Evolutionary conservation across 306 rosid genomes (phyloP).

Genomic region (Carpinus fangiana): DNA sequence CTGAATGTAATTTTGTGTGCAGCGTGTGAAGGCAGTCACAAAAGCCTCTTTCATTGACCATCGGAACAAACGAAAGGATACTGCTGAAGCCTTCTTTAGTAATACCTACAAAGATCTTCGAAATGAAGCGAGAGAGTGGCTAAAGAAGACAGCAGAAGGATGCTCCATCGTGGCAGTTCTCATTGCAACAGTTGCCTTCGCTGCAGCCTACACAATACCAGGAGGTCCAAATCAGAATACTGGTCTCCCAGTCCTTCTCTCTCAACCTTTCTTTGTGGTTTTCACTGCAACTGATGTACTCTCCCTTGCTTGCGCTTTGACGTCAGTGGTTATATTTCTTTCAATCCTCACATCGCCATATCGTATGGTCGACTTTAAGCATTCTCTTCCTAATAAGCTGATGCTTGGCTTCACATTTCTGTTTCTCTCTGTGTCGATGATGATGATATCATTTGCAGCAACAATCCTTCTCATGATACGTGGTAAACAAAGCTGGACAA

Average conservation of each 20-base stretch:
- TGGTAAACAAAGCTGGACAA: background rate
- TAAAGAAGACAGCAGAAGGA: background rate
- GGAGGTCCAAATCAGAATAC: background rate
- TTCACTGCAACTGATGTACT: background rate
- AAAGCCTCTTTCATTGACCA: background rate
- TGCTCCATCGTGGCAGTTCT: constrained; percentile 2
- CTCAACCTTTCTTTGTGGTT: constrained; percentile 1
- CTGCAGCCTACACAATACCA: constrained; percentile 3
- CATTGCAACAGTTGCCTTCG: background rate
- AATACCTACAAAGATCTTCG: background rate
- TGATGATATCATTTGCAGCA: background rate
- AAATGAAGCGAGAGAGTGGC: background rate
- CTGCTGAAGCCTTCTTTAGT: background rate
- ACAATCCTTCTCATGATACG: background rate
- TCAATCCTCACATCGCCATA: background rate
- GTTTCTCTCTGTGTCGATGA: background rate
- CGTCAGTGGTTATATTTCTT: constrained; percentile 2
- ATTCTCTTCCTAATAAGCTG: background rate
- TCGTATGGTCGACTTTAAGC: background rate
- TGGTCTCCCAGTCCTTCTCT: background rate
- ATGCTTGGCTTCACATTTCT: background rate
- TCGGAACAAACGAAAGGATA: background rate
- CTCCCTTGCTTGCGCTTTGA: background rate
- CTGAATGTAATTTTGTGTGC: background rate
- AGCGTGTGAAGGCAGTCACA: background rate